These are phyloP conservation scores for Nakazawaea ishiwadae DNA, from an alignment of 805 yeast species.

Conservation along the genomic window DNA sequence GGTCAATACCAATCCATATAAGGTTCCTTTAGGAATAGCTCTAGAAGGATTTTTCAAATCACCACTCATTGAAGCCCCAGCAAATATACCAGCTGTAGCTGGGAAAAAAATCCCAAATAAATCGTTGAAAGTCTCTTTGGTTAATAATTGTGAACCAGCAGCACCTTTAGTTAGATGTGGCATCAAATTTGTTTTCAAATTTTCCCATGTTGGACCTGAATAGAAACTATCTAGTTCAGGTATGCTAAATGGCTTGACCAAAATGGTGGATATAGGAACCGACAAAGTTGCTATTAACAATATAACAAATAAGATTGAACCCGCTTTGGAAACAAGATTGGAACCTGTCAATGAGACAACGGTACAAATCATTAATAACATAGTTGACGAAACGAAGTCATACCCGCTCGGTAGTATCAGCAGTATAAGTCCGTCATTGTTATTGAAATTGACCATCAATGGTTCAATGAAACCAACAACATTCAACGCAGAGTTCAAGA, in stretches of 20 bases:
- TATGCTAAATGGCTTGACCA: constrained; percentile 57
- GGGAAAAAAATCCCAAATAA: constrained; percentile 96
- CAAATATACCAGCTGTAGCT: constrained; percentile 97
- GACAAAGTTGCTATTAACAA: constrained; percentile 71
- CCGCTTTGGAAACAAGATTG: constrained; percentile 74
- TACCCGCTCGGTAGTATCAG: constrained; percentile 57
- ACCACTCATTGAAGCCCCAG: constrained; percentile 99
- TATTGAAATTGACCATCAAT: constrained; percentile 72
- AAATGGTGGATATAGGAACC: constrained; percentile 71
- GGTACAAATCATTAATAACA: constrained; percentile 66
- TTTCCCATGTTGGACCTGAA: constrained; percentile 71
- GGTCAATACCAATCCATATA: constrained; percentile 76
- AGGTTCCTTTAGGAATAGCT: constrained; percentile 91
- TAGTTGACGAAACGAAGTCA: constrained; percentile 68
- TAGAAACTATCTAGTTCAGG: constrained; percentile 47
- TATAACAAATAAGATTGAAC: constrained; percentile 64
- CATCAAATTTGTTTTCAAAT: constrained; percentile 58
- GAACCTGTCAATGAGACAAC: constrained; percentile 78
- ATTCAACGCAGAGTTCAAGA: constrained; percentile 84
- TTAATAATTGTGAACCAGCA: constrained; percentile 70
- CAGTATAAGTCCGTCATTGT: constrained; percentile 47
- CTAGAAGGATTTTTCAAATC: constrained; percentile 81
- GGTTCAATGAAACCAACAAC: constrained; percentile 97
- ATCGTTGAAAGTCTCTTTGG: constrained; percentile 73
- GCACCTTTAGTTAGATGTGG: constrained; percentile 88